These are phyloP conservation scores for Oryza meyeriana DNA, from an alignment of 176 grass and related monocot species.

Conservation along the genomic window DNA sequence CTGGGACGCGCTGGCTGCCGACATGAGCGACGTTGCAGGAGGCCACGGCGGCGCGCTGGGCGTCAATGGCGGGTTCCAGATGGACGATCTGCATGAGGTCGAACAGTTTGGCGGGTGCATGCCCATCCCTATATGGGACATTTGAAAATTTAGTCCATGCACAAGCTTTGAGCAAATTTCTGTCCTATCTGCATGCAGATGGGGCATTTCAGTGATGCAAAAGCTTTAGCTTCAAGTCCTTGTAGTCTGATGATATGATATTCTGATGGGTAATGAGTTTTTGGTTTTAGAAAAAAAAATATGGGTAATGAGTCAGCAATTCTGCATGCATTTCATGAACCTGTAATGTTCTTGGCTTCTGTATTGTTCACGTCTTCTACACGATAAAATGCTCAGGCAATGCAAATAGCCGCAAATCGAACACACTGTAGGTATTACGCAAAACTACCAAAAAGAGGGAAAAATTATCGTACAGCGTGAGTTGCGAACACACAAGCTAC, in stretches of 20 bases:
- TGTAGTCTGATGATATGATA: slow-evolving; percentile 24
- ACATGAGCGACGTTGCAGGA: slow-evolving; percentile 62
- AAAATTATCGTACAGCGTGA: too few species aligned
- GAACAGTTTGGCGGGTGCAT: slow-evolving; percentile 55
- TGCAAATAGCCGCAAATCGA: too few species aligned
- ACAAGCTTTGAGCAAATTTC: not conserved
- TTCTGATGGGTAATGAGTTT: not conserved
- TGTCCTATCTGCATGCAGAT: not conserved
- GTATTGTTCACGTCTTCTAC: too few species aligned
- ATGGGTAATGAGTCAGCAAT: not conserved
- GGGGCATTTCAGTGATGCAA: not conserved
- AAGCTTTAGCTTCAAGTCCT: slow-evolving; percentile 14
- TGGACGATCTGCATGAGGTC: slow-evolving; percentile 76
- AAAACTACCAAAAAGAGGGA: too few species aligned
- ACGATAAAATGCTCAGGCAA: too few species aligned
- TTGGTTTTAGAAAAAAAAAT: not conserved
- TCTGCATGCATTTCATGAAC: not conserved
- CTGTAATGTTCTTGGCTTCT: not conserved
- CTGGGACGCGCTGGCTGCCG: slow-evolving; percentile 82
- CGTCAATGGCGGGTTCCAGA: slow-evolving; percentile 45
- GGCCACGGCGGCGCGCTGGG: slow-evolving; percentile 32
- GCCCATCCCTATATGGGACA: slow-evolving; percentile 87
- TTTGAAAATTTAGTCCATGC: slow-evolving; percentile 39
- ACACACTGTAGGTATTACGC: too few species aligned
- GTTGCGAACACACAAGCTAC: not conserved